Evolutionary conservation across 164 flowering plant genomes (phyloP).

Genomic region (Vitis riparia): DNA sequence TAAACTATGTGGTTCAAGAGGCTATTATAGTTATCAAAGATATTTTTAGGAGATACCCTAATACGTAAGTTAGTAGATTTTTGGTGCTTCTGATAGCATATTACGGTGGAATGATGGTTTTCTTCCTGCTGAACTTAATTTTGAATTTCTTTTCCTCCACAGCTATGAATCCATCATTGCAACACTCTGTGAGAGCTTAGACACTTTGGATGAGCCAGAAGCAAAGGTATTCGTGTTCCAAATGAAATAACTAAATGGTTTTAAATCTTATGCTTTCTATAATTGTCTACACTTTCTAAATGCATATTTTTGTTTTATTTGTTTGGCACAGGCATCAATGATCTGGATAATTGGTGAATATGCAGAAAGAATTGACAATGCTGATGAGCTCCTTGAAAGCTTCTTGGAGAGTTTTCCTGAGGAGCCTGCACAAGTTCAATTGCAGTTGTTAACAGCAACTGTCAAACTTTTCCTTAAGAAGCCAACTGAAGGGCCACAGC

Average conservation of each 20-base stretch:
- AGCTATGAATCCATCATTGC: slow-evolving; percentile 99
- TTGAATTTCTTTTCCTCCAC: slow-evolving; percentile 19
- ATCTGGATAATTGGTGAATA: slow-evolving; percentile 99
- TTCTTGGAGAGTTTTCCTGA: slow-evolving; percentile 96
- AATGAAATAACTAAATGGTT: background rate
- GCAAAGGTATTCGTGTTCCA: slow-evolving; percentile 71
- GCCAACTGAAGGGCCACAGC: slow-evolving; percentile 99
- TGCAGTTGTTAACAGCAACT: slow-evolving; percentile 95
- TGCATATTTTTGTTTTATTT: background rate
- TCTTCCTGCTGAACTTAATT: slow-evolving; percentile 6
- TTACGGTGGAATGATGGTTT: slow-evolving; percentile 4
- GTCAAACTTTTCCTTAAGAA: slow-evolving; percentile 95
- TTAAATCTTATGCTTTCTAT: background rate
- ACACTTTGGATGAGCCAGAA: slow-evolving; percentile 98
- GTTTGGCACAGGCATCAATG: slow-evolving; percentile 82
- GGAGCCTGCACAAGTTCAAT: slow-evolving; percentile 94
- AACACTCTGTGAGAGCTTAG: slow-evolving; percentile 97
- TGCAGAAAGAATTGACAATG: slow-evolving; percentile 99
- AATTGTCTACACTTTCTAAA: background rate
- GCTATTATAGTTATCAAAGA: slow-evolving; percentile 98
- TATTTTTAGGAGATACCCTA: slow-evolving; percentile 97
- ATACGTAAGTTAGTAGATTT: slow-evolving; percentile 59
- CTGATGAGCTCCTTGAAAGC: slow-evolving; percentile 98
- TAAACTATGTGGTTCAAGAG: slow-evolving; percentile 98
- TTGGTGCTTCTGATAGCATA: background rate